Conservation (phyloP, 148 eudicot species). For the Selenicereus undatus region DNA sequence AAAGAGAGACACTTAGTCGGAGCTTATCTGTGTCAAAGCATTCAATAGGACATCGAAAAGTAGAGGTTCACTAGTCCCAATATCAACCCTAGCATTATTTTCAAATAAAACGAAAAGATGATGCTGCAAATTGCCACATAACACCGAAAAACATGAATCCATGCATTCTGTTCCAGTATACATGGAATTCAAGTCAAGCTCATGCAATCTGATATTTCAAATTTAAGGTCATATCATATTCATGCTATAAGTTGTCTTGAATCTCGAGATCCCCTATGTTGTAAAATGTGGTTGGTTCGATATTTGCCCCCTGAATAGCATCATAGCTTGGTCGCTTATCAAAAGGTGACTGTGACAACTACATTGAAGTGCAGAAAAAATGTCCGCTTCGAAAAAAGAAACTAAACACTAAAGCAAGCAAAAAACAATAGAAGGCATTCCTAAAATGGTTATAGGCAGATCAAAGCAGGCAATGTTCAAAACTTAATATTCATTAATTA, state of each 20-base stretch:
- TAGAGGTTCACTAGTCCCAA: slow-evolving; percentile 78
- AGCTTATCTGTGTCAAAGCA: slow-evolving; percentile 82
- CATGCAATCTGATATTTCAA: slow-evolving; percentile 3
- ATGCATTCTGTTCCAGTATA: not conserved
- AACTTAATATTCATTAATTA: not conserved
- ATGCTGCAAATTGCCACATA: too few relatives aligned
- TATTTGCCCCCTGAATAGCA: slow-evolving; percentile 78
- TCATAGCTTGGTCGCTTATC: slow-evolving; percentile 85
- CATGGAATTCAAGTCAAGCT: not conserved
- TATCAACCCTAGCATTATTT: slow-evolving; percentile 65
- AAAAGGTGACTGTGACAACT: slow-evolving; percentile 78
- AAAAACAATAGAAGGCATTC: not conserved
- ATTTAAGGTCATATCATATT: slow-evolving; percentile 54
- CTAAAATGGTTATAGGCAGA: not conserved
- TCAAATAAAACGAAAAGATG: slow-evolving; percentile 10
- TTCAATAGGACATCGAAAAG: slow-evolving; percentile 78
- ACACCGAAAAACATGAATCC: not conserved
- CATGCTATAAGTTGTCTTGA: slow-evolving; percentile 90
- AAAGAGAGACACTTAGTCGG: slow-evolving; percentile 61
- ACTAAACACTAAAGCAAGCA: not conserved
- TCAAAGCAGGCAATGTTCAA: not conserved
- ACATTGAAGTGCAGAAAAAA: slow-evolving; percentile 18
- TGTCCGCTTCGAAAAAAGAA: slow-evolving; percentile 11
- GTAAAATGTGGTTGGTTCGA: slow-evolving; percentile 81
- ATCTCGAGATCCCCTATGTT: slow-evolving; percentile 92